These are phyloP conservation scores for Eimeria sp. DNA, from an alignment of 169 alveolate species.

Conservation along the genomic window DNA sequence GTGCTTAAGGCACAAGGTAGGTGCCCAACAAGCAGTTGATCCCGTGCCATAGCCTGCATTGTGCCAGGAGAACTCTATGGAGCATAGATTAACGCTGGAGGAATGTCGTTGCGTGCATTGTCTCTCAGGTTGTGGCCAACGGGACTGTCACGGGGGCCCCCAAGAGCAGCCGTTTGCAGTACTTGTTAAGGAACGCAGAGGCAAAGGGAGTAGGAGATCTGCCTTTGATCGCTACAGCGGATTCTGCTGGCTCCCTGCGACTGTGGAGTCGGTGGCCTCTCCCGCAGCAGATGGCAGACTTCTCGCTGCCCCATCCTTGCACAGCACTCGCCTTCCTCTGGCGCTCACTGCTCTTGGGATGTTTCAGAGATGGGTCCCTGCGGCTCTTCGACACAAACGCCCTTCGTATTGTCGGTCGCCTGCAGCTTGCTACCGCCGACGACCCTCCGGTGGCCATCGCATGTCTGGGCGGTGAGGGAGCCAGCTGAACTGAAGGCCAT, in stretches of 20 bases:
- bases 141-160: neutral
- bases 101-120: neutral
- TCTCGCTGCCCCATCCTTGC: conserved; percentile 64
- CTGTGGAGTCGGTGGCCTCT: conserved; percentile 83
- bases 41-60: too few relatives aligned
- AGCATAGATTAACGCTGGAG: neutral
- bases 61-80: neutral
- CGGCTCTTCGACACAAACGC: conserved; percentile 53
- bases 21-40: too few relatives aligned
- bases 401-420: conserved; percentile 64
- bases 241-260: conserved; percentile 44
- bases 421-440: conserved; percentile 31
- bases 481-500: neutral
- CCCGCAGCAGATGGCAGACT: conserved; percentile 76
- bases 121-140: neutral
- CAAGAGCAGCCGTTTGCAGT: conserved; percentile 3
- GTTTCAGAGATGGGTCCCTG: conserved; percentile 74
- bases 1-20: too few relatives aligned
- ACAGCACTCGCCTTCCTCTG: conserved; percentile 70
- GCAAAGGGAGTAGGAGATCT: neutral
- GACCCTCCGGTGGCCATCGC: conserved; percentile 71
- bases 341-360: conserved; percentile 42
- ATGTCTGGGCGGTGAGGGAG: conserved; percentile 67
- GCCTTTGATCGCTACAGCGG: conserved; percentile 76
- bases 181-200: neutral